Evolutionary conservation across 176 grass and related monocot species (phyloP).

Genomic region (Pontederia crassipes): DNA sequence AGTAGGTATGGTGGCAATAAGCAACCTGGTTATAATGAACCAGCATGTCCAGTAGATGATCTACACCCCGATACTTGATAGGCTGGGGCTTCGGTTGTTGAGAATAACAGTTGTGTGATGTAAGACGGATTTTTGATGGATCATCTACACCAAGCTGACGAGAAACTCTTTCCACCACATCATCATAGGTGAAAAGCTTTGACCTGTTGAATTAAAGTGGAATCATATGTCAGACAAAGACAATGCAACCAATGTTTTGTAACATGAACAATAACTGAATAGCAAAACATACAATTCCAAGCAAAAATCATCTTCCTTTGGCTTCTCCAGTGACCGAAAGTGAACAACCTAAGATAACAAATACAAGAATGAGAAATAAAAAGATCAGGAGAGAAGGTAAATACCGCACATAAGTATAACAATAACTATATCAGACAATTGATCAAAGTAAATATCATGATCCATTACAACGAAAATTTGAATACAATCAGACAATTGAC

Average conservation of each 20-base stretch:
- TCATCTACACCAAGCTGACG: conserved; percentile 56
- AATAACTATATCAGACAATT: too few species aligned
- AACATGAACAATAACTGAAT: conserved; percentile 8
- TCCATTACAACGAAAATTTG: too few species aligned
- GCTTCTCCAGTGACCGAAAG: conserved; percentile 76
- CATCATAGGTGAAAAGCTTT: conserved; percentile 81
- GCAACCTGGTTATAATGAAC: conserved; percentile 84
- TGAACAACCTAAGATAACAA: conserved; percentile 56
- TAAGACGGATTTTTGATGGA: conserved; percentile 86
- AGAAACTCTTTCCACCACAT: conserved; percentile 82
- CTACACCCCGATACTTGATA: conserved; percentile 64
- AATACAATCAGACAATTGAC: too few species aligned
- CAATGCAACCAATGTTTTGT: conserved; percentile 8
- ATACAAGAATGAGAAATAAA: conserved; percentile 1
- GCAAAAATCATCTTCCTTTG: conserved; percentile 75
- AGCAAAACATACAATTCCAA: conserved; percentile 67
- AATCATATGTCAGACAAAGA: background rate
- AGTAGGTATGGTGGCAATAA: background rate
- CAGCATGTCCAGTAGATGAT: conserved; percentile 86
- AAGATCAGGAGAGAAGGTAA: background rate
- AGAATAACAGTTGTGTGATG: conserved; percentile 88
- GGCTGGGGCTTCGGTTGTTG: conserved; percentile 96
- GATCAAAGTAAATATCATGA: too few species aligned
- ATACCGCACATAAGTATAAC: background rate
- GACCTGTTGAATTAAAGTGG: conserved; percentile 40